Base-by-base conservation (phyloP, 306 rosid species). In the Cicer arietinum region DNA sequence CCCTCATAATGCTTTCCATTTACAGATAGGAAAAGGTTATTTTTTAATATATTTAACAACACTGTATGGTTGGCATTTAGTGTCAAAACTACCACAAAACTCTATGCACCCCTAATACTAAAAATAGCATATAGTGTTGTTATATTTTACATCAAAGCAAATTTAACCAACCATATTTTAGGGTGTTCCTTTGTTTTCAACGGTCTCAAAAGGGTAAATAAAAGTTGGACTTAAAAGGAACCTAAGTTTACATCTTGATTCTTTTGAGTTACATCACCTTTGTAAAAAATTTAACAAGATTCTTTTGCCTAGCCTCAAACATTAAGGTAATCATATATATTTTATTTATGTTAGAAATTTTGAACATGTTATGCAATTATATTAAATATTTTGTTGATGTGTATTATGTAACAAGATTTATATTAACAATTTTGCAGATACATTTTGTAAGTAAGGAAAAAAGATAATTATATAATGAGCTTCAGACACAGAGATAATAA, bases 91-190 rank as follows among this genome's bases (percentile, higher is more conserved):
- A 67, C 74, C 85, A 68, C 80, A 79, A 74, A 78, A 17, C 30
- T 68, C 53, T 60, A 71, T 41, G 41, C 61, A 60, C 43, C 45
- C 77, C 59, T 68, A 11, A 39, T 77, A 35, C 86, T 50, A 75
- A 82, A 83, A 84, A 73, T 67, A 84, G 84, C 53, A 67, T 46
- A 20, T 44, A 58, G 3, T 63, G 62, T 14, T 14, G 65, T 45
- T 11, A 78, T 73, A 62, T 72, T 58, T 44, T 66, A 45, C 63
- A 45, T 9, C 39, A 47, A 68, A 52, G 37, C 62, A 62, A 41
- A 73, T 61, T 70, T 35, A 57, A 75, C 85, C 79, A 82, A 37
- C 82, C 79, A 80, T 76, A 73, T 77, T 85, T 81, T 82, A 86
- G 84, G 80, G 44, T 50, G 43, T 73, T 67, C 71, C 63, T 63